Conservation (phyloP, 208 protist species). For the Trypanosoma brucei region DNA sequence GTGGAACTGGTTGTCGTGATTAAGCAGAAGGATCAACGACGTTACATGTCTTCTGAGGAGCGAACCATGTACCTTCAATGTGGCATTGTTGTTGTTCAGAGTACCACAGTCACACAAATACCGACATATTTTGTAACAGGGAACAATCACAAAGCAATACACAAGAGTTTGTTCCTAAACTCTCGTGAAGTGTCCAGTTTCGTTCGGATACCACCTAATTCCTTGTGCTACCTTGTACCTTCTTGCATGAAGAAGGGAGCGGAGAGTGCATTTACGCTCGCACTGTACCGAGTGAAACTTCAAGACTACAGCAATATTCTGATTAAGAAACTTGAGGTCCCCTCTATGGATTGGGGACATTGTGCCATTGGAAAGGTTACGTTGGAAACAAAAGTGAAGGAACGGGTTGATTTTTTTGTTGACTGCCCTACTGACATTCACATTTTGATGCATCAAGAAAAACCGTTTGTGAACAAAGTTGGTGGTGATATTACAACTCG, state of each 20-base stretch:
- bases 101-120: slow-evolving; percentile 14
- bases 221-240: slow-evolving; percentile 34
- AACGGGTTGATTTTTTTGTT: slow-evolving; percentile 31
- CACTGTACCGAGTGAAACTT: slow-evolving; percentile 19
- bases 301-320: slow-evolving; percentile 13
- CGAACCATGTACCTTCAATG: slow-evolving; percentile 18
- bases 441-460: slow-evolving; percentile 28
- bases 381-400: slow-evolving; percentile 24
- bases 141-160: slow-evolving; percentile 31
- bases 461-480: slow-evolving; percentile 25
- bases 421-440: slow-evolving; percentile 22
- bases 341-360: slow-evolving; percentile 25
- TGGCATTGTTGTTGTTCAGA: slow-evolving; percentile 20
- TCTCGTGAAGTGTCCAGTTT: slow-evolving; percentile 25
- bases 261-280: slow-evolving; percentile 25
- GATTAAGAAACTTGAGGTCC: slow-evolving; percentile 19
- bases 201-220: slow-evolving; percentile 25
- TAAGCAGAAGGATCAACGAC: slow-evolving; percentile 28
- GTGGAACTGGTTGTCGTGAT: slow-evolving; percentile 27
- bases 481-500: slow-evolving; percentile 29
- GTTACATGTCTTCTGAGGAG: slow-evolving; percentile 18
- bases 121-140: slow-evolving; percentile 28
- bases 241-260: slow-evolving; percentile 25
- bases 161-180: slow-evolving; percentile 31
- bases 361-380: slow-evolving; percentile 9